Evolutionary conservation across 2,329 filamentous ascomycete genomes (phyloP).

Genomic region (Hymenoscyphus repandus): DNA sequence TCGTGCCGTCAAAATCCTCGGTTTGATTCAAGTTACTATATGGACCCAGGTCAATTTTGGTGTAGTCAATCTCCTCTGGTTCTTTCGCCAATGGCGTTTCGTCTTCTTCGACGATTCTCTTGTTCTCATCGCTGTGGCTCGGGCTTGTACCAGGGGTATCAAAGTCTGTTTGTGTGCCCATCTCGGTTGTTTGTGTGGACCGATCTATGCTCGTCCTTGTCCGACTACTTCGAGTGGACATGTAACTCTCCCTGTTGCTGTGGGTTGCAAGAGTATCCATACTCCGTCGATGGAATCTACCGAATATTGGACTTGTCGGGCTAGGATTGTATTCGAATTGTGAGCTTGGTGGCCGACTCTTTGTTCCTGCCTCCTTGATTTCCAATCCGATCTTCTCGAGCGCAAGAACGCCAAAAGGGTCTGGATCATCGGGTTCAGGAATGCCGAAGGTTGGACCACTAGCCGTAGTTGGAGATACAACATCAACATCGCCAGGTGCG

Average conservation of each 20-base stretch:
- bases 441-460: slow-evolving; percentile 64
- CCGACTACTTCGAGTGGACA: slow-evolving; percentile 55
- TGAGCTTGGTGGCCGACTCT: slow-evolving; percentile 66
- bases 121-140: slow-evolving; percentile 41
- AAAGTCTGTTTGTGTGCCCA: slow-evolving; percentile 54
- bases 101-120: slow-evolving; percentile 27
- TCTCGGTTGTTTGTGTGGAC: slow-evolving; percentile 65
- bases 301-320: slow-evolving; percentile 67
- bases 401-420: slow-evolving; percentile 86
- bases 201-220: slow-evolving; percentile 47
- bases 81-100: slow-evolving; percentile 36
- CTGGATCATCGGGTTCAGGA: slow-evolving; percentile 74
- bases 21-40: slow-evolving; percentile 25
- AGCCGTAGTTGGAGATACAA: slow-evolving; percentile 36
- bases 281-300: slow-evolving; percentile 56
- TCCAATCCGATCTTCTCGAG: slow-evolving; percentile 87
- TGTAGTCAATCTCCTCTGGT: slow-evolving; percentile 53
- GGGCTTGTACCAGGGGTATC: slow-evolving; percentile 50
- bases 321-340: slow-evolving; percentile 78
- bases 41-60: slow-evolving; percentile 50
- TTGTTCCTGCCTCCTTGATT: slow-evolving; percentile 83
- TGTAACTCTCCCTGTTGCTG: slow-evolving; percentile 69
- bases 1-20: slow-evolving; percentile 28
- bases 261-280: slow-evolving; percentile 57
- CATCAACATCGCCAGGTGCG: slow-evolving; percentile 69